A percentile compares a stretch with the other conserved stretches of the same genome.
phyloP scores from a whole-genome alignment of 345 rosid genomes.

The Melaleuca quinquenervia region DNA sequence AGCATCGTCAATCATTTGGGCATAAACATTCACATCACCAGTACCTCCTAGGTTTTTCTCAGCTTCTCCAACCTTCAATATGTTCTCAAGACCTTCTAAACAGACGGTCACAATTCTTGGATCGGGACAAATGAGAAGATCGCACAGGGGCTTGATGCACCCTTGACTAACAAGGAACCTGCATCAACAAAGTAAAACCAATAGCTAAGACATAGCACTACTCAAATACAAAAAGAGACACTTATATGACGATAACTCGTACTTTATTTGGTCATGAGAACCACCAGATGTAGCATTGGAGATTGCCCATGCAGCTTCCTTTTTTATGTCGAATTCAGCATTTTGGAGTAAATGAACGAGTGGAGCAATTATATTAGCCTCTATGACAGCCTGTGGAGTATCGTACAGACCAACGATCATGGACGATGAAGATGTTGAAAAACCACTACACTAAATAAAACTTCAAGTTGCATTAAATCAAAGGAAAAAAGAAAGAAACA shows the following conservation, averaged over 20 bases:
- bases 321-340: constrained; percentile 58
- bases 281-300: constrained; percentile 62
- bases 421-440: not conserved
- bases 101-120: constrained; percentile 51
- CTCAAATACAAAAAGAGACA: not conserved
- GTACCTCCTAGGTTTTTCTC: constrained; percentile 24
- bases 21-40: constrained; percentile 33
- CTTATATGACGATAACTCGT: not conserved
- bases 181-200: not conserved
- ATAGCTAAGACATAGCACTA: not conserved
- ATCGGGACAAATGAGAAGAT: constrained; percentile 49
- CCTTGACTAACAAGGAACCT: constrained; percentile 40
- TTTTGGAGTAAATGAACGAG: constrained; percentile 37
- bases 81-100: constrained; percentile 48
- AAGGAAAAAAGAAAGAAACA: not conserved
- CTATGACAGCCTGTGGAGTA: constrained; percentile 35
- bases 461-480: not conserved
- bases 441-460: not conserved
- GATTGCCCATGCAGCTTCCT: constrained; percentile 64
- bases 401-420: not conserved
- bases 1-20: constrained; percentile 51
- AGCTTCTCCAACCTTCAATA: constrained; percentile 48
- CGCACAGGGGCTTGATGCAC: constrained; percentile 45
- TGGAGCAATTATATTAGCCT: constrained; percentile 30
- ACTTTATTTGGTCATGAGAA: constrained; percentile 49